A percentile compares a stretch with the other conserved stretches of the same genome.
Evolutionary conservation across 2,329 filamentous ascomycete genomes (phyloP).

Genomic region (Aquanectria penicillioides): DNA sequence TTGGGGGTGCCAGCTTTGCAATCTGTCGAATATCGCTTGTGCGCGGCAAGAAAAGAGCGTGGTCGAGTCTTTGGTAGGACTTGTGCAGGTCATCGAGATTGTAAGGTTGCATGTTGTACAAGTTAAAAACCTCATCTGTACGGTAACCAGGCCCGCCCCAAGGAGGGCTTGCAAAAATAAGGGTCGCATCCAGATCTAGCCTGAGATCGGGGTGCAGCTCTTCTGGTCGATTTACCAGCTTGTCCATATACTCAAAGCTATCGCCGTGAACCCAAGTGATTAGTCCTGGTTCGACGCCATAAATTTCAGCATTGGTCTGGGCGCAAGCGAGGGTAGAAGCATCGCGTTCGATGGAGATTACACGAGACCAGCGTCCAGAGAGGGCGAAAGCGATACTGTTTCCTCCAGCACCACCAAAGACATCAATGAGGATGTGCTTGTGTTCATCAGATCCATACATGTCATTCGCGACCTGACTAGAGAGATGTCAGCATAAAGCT

Average conservation of each 20-base stretch:
- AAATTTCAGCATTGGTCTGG: conserved; percentile 89
- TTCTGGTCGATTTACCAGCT: conserved; percentile 49
- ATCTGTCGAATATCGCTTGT: conserved; percentile 86
- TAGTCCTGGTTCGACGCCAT: conserved; percentile 75
- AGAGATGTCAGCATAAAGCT: conserved; percentile 2
- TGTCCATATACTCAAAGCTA: conserved; percentile 79
- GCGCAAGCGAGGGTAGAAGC: conserved; percentile 84
- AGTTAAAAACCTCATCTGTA: conserved; percentile 78
- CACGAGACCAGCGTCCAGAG: conserved; percentile 79
- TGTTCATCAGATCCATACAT: conserved; percentile 64
- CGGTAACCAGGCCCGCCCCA: conserved; percentile 69
- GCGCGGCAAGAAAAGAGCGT: conserved; percentile 84
- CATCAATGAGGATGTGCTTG: conserved; percentile 80
- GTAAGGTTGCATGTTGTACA: conserved; percentile 90
- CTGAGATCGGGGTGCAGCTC: conserved; percentile 52
- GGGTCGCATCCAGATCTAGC: conserved; percentile 53
- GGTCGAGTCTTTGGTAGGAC: conserved; percentile 68
- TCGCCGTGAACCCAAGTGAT: conserved; percentile 91
- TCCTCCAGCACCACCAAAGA: conserved; percentile 91
- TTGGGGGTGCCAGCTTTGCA: conserved; percentile 63
- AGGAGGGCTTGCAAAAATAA: conserved; percentile 67
- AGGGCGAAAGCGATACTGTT: conserved; percentile 95
- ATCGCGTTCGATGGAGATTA: conserved; percentile 92
- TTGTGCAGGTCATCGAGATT: conserved; percentile 70
- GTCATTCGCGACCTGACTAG: conserved; percentile 79